Evolutionary conservation across 1,139 yeast species (phyloP), one percentile per base, ranked within the genome.

Genomic region (Candida dubliniensis): DNA sequence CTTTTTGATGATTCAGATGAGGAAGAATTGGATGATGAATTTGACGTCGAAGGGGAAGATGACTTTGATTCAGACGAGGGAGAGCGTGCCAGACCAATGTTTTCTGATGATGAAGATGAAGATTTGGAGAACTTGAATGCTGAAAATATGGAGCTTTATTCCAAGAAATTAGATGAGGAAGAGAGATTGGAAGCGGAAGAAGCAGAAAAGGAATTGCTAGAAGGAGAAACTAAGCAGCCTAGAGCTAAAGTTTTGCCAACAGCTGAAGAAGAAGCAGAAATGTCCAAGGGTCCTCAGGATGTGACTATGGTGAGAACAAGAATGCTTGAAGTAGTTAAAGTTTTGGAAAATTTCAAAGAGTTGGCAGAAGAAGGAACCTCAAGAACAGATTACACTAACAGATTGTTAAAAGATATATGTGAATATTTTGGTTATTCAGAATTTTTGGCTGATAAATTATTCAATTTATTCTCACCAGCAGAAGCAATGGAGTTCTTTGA

Each of bases 401-500:
- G 95, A 66, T 74, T 93, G 49, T 66, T 90, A 26, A 77, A 78
- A 54, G 99, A 95, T 67, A 88, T 95, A 43, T 84, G 95, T 64
- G 87, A 85, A 59, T 95, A 95, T 70, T 95, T 91, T 61, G 99
- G 99, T n/a, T 95, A 95, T 69, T 81, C 93, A n/a, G 87, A 83
- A 56, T 90, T 86, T 63, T 77, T 95, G 59, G 99, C 99, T 26
- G 97, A 90, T 59, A 91, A 91, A 65, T 76, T 93, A 49, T 90
- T 90, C 72, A 82, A 90, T 58, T 75, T 93, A 50, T 95, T 95
- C 64, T 81, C 95, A 12, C 98, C 98, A 32, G 77, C 93, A 13
- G 99, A 95, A 71, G 99, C 99, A 13, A 81, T 95, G 78, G 99
- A 93, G 66, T 95, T 95, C 62, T 95, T 95, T 57, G 99, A 95